Evolutionary conservation across 2,329 filamentous ascomycete genomes (phyloP).

Genomic region (Exophiala aquamarina): DNA sequence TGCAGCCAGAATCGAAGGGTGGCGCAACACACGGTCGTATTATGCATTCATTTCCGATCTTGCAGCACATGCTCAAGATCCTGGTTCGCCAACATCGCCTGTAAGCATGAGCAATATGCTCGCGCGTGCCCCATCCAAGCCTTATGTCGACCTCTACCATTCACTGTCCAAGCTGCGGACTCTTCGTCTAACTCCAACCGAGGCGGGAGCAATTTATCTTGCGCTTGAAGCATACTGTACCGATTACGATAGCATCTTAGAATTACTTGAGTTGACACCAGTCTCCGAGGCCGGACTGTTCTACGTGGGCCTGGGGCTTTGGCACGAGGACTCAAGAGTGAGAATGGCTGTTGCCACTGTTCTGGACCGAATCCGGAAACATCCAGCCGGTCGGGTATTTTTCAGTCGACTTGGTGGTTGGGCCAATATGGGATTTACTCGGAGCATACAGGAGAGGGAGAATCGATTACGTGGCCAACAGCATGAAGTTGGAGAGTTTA

Average conservation of each 20-base stretch:
- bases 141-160: slow-evolving; percentile 80
- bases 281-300: slow-evolving; percentile 87
- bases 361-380: slow-evolving; percentile 76
- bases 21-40: slow-evolving; percentile 93
- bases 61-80: slow-evolving; percentile 36
- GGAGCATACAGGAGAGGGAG: slow-evolving; percentile 67
- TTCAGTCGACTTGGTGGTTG: slow-evolving; percentile 86
- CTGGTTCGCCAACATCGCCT: slow-evolving; percentile 39
- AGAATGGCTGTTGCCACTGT: slow-evolving; percentile 74
- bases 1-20: slow-evolving; percentile 90
- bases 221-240: slow-evolving; percentile 73
- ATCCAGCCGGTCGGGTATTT: slow-evolving; percentile 91
- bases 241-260: slow-evolving; percentile 80
- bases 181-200: slow-evolving; percentile 71
- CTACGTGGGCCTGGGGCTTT: slow-evolving; percentile 85
- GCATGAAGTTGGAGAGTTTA: slow-evolving; percentile 13
- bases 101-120: slow-evolving; percentile 59
- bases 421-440: slow-evolving; percentile 79
- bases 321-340: slow-evolving; percentile 83
- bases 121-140: slow-evolving; percentile 54
- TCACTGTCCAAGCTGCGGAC: slow-evolving; percentile 88
- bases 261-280: slow-evolving; percentile 77
- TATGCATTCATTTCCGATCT: slow-evolving; percentile 85
- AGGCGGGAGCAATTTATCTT: slow-evolving; percentile 82
- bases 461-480: slow-evolving; percentile 16